Evolutionary conservation across 345 rosid genomes (phyloP).

Genomic region (Acer saccharum): DNA sequence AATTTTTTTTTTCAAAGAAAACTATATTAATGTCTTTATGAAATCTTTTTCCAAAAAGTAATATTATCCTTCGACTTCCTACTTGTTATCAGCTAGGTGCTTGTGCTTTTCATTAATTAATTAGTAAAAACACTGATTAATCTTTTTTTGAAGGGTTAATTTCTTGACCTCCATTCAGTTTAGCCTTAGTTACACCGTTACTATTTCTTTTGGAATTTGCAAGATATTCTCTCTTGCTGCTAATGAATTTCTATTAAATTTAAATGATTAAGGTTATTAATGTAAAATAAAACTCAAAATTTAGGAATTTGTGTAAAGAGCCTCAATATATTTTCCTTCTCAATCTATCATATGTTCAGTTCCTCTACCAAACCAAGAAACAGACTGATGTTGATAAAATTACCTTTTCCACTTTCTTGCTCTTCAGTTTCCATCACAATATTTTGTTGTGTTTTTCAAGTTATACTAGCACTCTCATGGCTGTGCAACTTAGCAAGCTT

Average conservation of each 20-base stretch:
- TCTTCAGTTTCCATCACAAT: not conserved
- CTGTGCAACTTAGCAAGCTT: not conserved
- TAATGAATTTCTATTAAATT: not conserved
- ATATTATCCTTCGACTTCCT: not conserved
- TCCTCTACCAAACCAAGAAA: not conserved
- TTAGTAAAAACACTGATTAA: not conserved
- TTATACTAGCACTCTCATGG: not conserved
- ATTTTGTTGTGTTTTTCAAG: not conserved
- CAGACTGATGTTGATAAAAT: not conserved
- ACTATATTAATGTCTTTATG: not conserved
- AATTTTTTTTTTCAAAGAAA: not conserved
- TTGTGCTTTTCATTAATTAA: not conserved
- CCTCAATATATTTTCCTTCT: not conserved
- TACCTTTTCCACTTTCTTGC: not conserved
- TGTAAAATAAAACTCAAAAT: not conserved
- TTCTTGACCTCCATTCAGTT: not conserved
- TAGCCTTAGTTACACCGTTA: not conserved
- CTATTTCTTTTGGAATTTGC: not conserved
- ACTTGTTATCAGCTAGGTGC: not conserved
- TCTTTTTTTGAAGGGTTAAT: not conserved
- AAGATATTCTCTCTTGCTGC: not conserved
- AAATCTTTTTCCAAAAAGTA: constrained; percentile 4
- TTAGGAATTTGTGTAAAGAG: not conserved
- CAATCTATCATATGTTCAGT: not conserved
- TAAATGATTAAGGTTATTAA: not conserved